These are phyloP conservation scores for Diaporthe helianthi DNA, from an alignment of 2,329 filamentous ascomycete species.

Conservation along the genomic window DNA sequence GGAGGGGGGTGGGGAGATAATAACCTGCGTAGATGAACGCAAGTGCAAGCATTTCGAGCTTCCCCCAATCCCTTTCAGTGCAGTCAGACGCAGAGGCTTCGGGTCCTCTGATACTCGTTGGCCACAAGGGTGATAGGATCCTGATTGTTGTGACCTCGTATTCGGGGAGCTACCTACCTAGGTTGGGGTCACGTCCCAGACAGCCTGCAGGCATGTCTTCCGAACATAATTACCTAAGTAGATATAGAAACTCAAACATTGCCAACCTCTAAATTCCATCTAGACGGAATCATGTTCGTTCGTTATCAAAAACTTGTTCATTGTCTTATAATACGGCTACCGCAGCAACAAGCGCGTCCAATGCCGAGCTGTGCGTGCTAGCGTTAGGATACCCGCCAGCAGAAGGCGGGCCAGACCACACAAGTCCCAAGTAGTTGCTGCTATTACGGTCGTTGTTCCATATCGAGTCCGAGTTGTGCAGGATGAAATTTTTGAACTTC, in stretches of 20 bases:
- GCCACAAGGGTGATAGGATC: too few species aligned
- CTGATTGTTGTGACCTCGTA: background rate
- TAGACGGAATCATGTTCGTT: background rate
- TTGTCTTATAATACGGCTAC: conserved; percentile 46
- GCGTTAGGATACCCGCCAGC: conserved; percentile 56
- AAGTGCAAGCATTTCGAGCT: background rate
- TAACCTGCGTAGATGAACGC: background rate
- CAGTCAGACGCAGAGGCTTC: background rate
- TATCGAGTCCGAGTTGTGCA: conserved; percentile 68
- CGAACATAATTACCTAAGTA: too few species aligned
- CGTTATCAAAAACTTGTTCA: background rate
- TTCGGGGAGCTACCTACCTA: background rate
- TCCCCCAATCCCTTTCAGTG: too few species aligned
- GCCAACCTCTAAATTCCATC: background rate
- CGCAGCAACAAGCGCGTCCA: conserved; percentile 73
- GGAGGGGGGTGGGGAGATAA: too few species aligned
- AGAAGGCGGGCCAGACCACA: conserved; percentile 67
- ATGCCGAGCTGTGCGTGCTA: conserved; percentile 67
- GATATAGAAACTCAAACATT: background rate
- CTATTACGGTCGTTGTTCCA: conserved; percentile 64
- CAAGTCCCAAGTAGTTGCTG: conserved; percentile 61
- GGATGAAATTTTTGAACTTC: conserved; percentile 61
- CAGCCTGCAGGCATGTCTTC: too few species aligned
- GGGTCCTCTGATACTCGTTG: background rate
- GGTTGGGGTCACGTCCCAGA: background rate